Conservation (phyloP, 805 yeast genomes). For the Tetrapisispora arboricola region DNA sequence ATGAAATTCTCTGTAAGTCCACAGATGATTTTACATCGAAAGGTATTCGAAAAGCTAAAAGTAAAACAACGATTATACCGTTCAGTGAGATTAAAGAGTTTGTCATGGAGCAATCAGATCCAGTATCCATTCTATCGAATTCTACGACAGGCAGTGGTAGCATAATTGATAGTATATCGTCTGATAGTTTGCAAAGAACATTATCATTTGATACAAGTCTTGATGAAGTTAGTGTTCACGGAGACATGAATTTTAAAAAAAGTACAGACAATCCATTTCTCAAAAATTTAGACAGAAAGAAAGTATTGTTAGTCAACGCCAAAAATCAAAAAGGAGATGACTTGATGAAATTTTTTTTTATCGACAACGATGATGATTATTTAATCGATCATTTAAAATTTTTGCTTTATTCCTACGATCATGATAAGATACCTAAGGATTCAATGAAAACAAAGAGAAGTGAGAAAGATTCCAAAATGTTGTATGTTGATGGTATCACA, state of each 20-base stretch:
- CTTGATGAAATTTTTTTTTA: neutral
- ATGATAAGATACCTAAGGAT: neutral
- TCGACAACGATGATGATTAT: neutral
- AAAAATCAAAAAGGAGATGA: neutral
- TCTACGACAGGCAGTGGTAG: neutral
- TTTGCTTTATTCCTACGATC: neutral
- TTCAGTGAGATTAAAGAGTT: constrained; percentile 43
- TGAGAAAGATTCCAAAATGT: neutral
- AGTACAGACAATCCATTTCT: neutral
- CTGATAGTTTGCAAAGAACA: neutral
- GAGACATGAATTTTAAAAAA: neutral
- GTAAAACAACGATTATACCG: constrained; percentile 34
- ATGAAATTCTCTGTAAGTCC: constrained; percentile 27
- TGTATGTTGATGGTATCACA: neutral
- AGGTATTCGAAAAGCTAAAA: constrained; percentile 2
- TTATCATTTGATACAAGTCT: neutral
- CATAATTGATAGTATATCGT: neutral
- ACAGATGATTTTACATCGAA: neutral
- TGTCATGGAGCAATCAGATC: constrained; percentile 33
- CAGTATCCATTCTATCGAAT: neutral
- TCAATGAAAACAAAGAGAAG: neutral
- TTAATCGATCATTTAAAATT: constrained; percentile 1
- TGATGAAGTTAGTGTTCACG: neutral
- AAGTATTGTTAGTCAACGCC: constrained; percentile 29
- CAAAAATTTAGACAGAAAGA: constrained; percentile 63